Evolutionary conservation across 768 basidiomycete species (phyloP).

Genomic region (Xerocomellus chrysenteron): DNA sequence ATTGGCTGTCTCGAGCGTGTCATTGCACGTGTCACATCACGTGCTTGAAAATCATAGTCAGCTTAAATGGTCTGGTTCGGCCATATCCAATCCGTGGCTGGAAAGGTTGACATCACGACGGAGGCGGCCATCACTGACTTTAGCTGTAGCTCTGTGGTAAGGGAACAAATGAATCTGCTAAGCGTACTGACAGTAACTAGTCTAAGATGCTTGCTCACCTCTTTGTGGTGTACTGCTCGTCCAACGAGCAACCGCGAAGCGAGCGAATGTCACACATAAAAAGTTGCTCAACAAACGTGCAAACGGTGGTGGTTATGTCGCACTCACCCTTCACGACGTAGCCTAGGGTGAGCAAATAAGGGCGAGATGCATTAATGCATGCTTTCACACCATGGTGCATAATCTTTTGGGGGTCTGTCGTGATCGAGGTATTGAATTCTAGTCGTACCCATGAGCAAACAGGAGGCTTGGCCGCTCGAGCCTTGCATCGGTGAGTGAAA

Average conservation of each 20-base stretch:
- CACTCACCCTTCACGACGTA: background rate
- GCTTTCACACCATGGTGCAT: too few species aligned
- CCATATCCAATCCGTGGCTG: too few species aligned
- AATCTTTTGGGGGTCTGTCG: background rate
- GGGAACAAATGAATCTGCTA: background rate
- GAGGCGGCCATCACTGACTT: background rate
- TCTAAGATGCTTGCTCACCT: background rate
- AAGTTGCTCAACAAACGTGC: background rate
- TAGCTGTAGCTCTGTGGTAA: too few species aligned
- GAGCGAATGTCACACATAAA: background rate
- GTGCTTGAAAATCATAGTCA: slow-evolving; percentile 15
- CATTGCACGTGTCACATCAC: slow-evolving; percentile 19
- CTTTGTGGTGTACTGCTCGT: background rate
- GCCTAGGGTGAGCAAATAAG: background rate
- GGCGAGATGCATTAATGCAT: background rate
- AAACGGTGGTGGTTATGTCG: background rate
- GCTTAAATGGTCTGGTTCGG: too few species aligned
- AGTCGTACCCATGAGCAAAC: background rate
- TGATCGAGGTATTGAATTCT: background rate
- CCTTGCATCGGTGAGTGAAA: slow-evolving; percentile 2
- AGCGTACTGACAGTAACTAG: background rate
- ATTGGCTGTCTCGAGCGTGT: background rate
- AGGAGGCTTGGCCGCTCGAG: background rate
- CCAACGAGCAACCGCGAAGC: background rate
- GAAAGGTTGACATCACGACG: background rate